These are phyloP conservation scores for Linnemannia hyalina DNA, from an alignment of 192 early-diverging fungal species.

Conservation along the genomic window DNA sequence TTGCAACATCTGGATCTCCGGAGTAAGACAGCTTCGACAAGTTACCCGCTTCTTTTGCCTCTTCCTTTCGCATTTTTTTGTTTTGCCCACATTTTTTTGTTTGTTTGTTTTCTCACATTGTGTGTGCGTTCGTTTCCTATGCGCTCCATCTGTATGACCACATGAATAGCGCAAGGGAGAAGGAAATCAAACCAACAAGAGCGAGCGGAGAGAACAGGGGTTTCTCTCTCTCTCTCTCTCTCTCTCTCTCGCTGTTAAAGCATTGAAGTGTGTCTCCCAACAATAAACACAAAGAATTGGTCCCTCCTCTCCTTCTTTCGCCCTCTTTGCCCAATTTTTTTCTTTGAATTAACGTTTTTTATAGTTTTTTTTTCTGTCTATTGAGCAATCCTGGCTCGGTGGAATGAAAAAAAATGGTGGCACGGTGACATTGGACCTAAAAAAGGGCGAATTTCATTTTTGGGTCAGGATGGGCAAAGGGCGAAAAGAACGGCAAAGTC, in stretches of 20 bases:
- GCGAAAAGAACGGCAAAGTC: not conserved
- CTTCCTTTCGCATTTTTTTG: too few relatives aligned
- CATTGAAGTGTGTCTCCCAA: not conserved
- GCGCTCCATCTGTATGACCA: slow-evolving; percentile 4
- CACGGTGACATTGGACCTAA: slow-evolving; percentile 21
- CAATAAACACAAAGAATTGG: not conserved
- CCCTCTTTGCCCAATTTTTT: not conserved
- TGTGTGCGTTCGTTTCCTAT: not conserved
- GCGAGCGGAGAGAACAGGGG: not conserved
- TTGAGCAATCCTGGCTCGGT: slow-evolving; percentile 33
- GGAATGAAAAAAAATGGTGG: slow-evolving; percentile 38
- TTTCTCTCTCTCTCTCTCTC: not conserved
- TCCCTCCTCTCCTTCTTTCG: not conserved
- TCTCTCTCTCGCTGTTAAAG: not conserved
- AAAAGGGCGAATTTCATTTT: not conserved
- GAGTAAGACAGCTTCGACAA: not conserved
- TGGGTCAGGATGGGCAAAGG: not conserved
- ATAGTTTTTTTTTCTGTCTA: slow-evolving; percentile 20
- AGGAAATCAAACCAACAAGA: not conserved
- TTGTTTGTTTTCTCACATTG: not conserved
- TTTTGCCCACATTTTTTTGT: not conserved
- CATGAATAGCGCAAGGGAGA: not conserved
- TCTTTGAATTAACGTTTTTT: not conserved
- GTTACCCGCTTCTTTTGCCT: not conserved
- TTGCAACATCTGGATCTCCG: not conserved